These are phyloP conservation scores for Sporothrix pseudoabietina DNA, from an alignment of 2,329 filamentous ascomycete species.

Conservation along the genomic window DNA sequence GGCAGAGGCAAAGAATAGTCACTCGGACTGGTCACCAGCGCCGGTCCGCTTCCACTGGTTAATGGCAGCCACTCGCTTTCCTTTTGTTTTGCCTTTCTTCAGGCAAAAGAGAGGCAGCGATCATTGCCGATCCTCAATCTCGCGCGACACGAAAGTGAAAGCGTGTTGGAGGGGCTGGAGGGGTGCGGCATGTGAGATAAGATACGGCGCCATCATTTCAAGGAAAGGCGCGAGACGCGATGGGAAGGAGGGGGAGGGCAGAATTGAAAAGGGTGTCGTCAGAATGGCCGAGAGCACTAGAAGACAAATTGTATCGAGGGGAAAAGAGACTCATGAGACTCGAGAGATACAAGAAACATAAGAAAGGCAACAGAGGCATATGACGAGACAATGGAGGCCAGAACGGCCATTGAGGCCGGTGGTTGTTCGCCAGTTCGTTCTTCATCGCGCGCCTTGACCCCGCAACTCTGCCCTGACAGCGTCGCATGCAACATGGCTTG, in stretches of 20 bases:
- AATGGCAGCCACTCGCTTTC: slow-evolving; percentile 12
- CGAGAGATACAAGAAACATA: not conserved
- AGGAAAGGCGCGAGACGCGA: slow-evolving; percentile 15
- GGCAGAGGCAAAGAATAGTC: not conserved
- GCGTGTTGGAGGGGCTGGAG: not conserved
- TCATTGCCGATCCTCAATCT: not conserved
- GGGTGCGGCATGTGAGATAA: slow-evolving; percentile 15
- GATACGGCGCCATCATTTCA: slow-evolving; percentile 7
- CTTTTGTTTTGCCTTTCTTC: not conserved
- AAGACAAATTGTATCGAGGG: not conserved
- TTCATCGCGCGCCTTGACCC: not conserved
- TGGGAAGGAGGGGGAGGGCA: not conserved
- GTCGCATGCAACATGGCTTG: not conserved
- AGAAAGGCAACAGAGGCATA: not conserved
- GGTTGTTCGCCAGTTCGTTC: not conserved
- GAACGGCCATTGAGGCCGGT: not conserved
- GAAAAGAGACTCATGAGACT: not conserved
- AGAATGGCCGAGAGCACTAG: not conserved
- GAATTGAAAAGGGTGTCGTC: not conserved
- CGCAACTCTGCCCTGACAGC: not conserved
- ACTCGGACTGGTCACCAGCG: slow-evolving; percentile 3
- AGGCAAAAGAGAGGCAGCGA: not conserved
- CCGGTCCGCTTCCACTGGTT: not conserved
- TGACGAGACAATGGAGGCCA: not conserved
- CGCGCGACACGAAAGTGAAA: not conserved